phyloP scores from a whole-genome alignment of 2,329 filamentous ascomycete species.

The Furcasterigmium furcatum region DNA sequence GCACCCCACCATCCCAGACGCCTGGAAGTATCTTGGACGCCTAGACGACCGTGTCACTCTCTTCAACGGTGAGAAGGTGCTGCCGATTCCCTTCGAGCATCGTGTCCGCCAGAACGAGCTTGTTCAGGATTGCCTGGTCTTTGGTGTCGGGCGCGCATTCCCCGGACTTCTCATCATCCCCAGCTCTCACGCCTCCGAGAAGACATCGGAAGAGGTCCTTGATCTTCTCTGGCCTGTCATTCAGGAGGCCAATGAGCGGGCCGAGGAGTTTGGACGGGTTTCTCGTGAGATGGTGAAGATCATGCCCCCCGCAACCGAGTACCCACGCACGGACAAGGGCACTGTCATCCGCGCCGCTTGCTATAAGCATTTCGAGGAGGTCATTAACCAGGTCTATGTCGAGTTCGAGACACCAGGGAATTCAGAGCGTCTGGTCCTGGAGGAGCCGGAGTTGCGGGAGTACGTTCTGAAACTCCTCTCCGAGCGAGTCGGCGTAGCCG shows the following conservation, averaged over 20 bases:
- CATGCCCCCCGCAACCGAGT: conserved; percentile 37
- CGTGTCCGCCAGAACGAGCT: conserved; percentile 46
- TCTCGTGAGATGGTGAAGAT: conserved; percentile 49
- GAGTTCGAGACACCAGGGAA: conserved; percentile 9
- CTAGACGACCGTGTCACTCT: conserved; percentile 42
- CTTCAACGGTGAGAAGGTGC: conserved; percentile 45
- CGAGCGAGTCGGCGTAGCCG: conserved; percentile 17
- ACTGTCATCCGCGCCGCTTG: conserved; percentile 42
- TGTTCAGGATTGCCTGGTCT: conserved; percentile 54
- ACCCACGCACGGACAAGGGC: conserved; percentile 47
- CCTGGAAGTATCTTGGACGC: conserved; percentile 42
- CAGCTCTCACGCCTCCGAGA: conserved; percentile 33
- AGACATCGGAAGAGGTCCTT: conserved; percentile 42
- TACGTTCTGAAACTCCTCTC: conserved; percentile 14
- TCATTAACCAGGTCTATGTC: conserved; percentile 33
- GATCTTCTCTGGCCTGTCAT: conserved; percentile 46
- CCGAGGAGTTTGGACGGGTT: conserved; percentile 50
- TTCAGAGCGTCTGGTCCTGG: conserved; percentile 5
- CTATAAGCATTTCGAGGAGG: conserved; percentile 36
- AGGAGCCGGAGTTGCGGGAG: conserved; percentile 19
- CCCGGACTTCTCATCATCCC: conserved; percentile 53
- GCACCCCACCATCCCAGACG: conserved; percentile 34
- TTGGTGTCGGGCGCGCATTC: conserved; percentile 49
- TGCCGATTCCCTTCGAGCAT: conserved; percentile 46
- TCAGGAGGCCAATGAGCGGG: conserved; percentile 43